Evolutionary conservation across 2,329 filamentous ascomycete species (phyloP).

Genomic region (Neophaeococcomyces aloes): DNA sequence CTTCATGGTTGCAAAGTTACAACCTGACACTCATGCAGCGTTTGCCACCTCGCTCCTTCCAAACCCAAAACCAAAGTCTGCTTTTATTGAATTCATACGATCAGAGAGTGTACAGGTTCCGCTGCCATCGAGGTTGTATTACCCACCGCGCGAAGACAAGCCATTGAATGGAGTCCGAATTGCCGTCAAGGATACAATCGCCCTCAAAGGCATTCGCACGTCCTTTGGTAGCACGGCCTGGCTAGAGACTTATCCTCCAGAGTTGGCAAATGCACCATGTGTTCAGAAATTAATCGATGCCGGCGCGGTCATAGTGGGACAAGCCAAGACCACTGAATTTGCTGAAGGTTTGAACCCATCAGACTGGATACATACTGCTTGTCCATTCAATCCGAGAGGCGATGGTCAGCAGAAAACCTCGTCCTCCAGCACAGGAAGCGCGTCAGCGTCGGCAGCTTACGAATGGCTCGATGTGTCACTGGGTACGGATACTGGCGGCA

Average conservation of each 20-base stretch:
- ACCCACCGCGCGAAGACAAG: constrained; percentile 2
- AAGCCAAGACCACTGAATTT: constrained; percentile 18
- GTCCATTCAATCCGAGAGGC: constrained; percentile 31
- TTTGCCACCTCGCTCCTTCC: constrained; percentile 13
- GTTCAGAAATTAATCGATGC: constrained; percentile 16
- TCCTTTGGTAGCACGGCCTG: constrained; percentile 16
- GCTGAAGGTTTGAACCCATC: constrained; percentile 15
- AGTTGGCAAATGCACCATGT: constrained; percentile 13
- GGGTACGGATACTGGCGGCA: constrained; percentile 29
- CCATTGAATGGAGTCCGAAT: constrained; percentile 15
- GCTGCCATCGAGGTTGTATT: constrained; percentile 15
- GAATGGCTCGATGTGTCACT: constrained; percentile 26
- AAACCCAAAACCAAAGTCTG: constrained; percentile 4
- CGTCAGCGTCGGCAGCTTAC: constrained; percentile 25
- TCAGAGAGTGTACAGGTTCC: constrained; percentile 7
- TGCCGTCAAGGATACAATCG: constrained; percentile 18
- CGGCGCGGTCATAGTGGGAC: constrained; percentile 17
- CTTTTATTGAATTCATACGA: constrained; percentile 2
- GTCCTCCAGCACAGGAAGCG: constrained; percentile 22
- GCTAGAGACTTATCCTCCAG: constrained; percentile 11
- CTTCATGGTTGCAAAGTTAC: constrained; percentile 12
- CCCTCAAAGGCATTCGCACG: constrained; percentile 14
- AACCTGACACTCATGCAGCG: constrained; percentile 13
- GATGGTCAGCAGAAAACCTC: constrained; percentile 28
- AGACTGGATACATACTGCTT: constrained; percentile 28